Base-by-base conservation (phyloP, 306 rosid species). In the Inga laurina region DNA sequence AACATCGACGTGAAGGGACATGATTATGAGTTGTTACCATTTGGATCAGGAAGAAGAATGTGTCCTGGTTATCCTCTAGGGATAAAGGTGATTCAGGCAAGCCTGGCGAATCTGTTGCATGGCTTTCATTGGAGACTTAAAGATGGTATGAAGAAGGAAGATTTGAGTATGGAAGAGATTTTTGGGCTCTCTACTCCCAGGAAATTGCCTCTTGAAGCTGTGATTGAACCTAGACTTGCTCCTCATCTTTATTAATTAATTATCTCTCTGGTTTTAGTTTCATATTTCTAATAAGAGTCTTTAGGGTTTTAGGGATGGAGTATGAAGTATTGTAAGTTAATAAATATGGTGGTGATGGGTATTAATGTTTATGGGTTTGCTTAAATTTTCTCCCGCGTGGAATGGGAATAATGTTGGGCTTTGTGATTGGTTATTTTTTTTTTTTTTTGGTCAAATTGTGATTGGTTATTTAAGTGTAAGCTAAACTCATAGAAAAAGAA, bases 41-140 rank as follows among this genome's bases (percentile, higher is more conserved):
- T 95, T 80, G 97, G 98, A 57, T 84, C 97, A 18, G 98, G 97
- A 7, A 88, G 98, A 84, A 90, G 97, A 66, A 93, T 93, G 97
- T 93, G 98, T 30, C 98, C 97, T 9, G 97, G 97, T 5, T 91
- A 94, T 62, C 70, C 91, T 82, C 93, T 93, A 22, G 98, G 97
- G 18, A 22, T 91, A 4, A 94, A 91, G 87, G 97, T 93, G 5
- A 93, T 94, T 80, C 94, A 89, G 8, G n/a, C 90, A 54, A 93
- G 93, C 75, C 83, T 93, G 83, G 97, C 98, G 1, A 94, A 94
- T 56, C 68, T 93, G 24, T 77, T 93, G 84, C 98, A 91, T 87
- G 97, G 98, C 0, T 94, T 93, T 79, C 84, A 86, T 8, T 94
- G 98, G 98, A 90, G 70, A 56, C 59, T 94, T 62, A 91, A 91